Evolutionary conservation across 1,284 basidiomycete species (phyloP).

Genomic region (Microbotryum lychnidis-dioicae): DNA sequence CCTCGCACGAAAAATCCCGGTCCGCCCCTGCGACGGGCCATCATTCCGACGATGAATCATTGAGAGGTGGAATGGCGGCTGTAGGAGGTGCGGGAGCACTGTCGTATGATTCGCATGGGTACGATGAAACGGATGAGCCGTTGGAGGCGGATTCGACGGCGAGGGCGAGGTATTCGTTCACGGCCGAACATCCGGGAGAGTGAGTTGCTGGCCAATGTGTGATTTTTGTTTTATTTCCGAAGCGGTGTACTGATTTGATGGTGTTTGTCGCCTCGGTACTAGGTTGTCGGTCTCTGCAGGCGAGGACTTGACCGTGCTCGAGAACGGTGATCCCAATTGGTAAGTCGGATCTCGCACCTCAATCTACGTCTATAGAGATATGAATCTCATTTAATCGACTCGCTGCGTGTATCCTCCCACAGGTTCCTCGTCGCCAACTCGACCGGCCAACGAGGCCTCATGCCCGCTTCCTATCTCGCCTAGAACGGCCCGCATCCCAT

Average conservation of each 20-base stretch:
- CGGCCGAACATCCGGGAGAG: conserved; percentile 29
- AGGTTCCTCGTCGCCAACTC: conserved; percentile 24
- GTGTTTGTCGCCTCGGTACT: too few relatives aligned
- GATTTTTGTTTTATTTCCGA: too few relatives aligned
- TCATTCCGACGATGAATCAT: too few relatives aligned
- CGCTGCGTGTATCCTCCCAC: neutral
- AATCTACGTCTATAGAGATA: too few relatives aligned
- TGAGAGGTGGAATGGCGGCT: too few relatives aligned
- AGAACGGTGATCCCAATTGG: conserved; percentile 27
- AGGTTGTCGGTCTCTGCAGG: conserved; percentile 17
- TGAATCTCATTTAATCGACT: neutral
- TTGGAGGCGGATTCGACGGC: conserved; percentile 7
- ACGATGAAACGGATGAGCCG: conserved; percentile 13
- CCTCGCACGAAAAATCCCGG: conserved; percentile 14
- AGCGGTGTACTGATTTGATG: too few relatives aligned
- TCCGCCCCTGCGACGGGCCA: neutral
- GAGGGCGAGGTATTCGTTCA: conserved; percentile 27
- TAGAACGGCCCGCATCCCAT: neutral
- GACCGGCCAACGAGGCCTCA: conserved; percentile 21
- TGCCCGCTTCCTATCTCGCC: conserved; percentile 20
- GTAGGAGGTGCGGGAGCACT: conserved; percentile 6
- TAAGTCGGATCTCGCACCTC: conserved; percentile 2
- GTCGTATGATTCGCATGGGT: conserved; percentile 16
- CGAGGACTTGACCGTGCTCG: conserved; percentile 28
- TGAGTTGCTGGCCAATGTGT: too few relatives aligned